Evolutionary conservation across 495 filamentous ascomycete species (phyloP).

Genomic region (Endocarpon pusillum): DNA sequence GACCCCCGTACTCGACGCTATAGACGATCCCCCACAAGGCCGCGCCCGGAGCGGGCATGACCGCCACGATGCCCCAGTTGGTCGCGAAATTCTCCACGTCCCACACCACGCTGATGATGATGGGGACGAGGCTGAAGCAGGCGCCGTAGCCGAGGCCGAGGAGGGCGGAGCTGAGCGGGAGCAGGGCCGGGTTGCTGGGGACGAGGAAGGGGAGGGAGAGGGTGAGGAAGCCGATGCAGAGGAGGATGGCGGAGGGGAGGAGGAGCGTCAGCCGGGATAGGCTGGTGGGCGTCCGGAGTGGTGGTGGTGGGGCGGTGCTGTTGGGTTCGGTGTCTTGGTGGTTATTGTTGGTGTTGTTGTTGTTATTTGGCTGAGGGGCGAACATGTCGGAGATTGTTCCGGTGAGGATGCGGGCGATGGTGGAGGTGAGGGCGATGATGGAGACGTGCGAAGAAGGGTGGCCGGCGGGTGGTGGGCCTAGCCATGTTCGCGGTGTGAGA

Average conservation of each 20-base stretch:
- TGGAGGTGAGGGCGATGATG: slow-evolving; percentile 77
- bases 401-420: slow-evolving; percentile 67
- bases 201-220: slow-evolving; percentile 58
- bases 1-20: slow-evolving; percentile 60
- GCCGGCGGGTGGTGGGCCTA: slow-evolving; percentile 39
- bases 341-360: slow-evolving; percentile 22
- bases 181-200: slow-evolving; percentile 42
- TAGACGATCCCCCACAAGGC: slow-evolving; percentile 78
- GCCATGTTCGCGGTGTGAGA: slow-evolving; percentile 44
- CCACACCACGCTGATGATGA: slow-evolving; percentile 89
- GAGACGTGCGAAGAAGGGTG: slow-evolving; percentile 78
- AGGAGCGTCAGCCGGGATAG: slow-evolving; percentile 71
- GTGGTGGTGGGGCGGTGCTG: slow-evolving; percentile 10
- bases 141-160: slow-evolving; percentile 87
- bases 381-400: slow-evolving; percentile 78
- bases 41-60: slow-evolving; percentile 72
- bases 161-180: slow-evolving; percentile 63
- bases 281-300: slow-evolving; percentile 19
- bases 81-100: slow-evolving; percentile 97
- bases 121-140: slow-evolving; percentile 73
- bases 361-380: slow-evolving; percentile 42
- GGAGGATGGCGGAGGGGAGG: slow-evolving; percentile 50
- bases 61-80: slow-evolving; percentile 89
- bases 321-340: slow-evolving; percentile 14
- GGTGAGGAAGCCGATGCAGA: slow-evolving; percentile 59